Percentiles rank a stretch among this genome's conserved stretches.
These are phyloP conservation scores for Daedaleopsis nitida DNA, from an alignment of 768 basidiomycete species.

Conservation along the genomic window DNA sequence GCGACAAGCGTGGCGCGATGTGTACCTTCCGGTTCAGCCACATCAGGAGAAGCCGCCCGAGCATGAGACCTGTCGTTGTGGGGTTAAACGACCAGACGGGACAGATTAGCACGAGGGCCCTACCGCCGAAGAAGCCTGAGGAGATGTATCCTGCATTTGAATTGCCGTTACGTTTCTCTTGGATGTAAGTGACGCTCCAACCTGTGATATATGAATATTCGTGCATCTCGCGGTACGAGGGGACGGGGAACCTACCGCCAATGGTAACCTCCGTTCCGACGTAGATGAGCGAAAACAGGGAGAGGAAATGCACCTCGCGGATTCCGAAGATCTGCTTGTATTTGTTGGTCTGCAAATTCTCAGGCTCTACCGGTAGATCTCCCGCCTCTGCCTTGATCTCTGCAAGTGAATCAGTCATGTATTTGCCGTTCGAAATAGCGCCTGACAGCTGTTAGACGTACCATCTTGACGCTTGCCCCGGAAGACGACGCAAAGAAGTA, in stretches of 20 bases:
- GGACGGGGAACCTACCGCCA: conserved; percentile 32
- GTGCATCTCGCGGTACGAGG: too few species aligned
- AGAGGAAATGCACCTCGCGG: conserved; percentile 39
- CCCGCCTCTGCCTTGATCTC: conserved; percentile 32
- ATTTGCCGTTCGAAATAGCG: background rate
- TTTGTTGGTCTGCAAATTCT: conserved; percentile 25
- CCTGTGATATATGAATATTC: conserved; percentile 23
- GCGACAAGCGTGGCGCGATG: background rate
- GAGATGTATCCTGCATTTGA: conserved; percentile 44
- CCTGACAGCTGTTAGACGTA: conserved; percentile 31
- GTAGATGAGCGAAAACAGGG: conserved; percentile 43
- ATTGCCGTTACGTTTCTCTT: conserved; percentile 40
- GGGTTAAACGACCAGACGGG: too few species aligned
- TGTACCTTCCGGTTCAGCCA: conserved; percentile 31
- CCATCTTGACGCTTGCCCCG: conserved; percentile 71
- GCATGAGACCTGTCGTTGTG: conserved; percentile 24
- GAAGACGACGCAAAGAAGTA: conserved; percentile 58
- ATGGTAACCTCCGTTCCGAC: conserved; percentile 46
- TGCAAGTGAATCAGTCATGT: conserved; percentile 1
- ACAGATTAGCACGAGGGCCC: background rate
- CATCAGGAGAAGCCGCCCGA: conserved; percentile 27
- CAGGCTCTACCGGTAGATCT: conserved; percentile 21
- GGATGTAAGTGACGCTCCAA: conserved; percentile 49
- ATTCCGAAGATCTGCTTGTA: conserved; percentile 39
- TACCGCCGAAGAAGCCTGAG: conserved; percentile 42